phyloP scores from a whole-genome alignment of 2,329 filamentous ascomycete genomes.

The Apiospora sp. region DNA sequence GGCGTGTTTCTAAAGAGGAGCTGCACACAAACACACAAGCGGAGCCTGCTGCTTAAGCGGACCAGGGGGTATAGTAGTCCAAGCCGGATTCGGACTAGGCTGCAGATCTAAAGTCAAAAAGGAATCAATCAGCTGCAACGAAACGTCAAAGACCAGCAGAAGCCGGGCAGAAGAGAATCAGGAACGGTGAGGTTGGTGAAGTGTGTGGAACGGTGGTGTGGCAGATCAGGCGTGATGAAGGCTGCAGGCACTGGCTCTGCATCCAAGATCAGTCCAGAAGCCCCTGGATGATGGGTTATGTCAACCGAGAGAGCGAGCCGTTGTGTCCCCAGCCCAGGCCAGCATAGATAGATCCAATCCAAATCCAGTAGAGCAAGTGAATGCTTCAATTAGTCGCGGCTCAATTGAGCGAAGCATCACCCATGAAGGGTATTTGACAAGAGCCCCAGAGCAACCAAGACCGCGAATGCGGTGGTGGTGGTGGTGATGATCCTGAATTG shows the following conservation, averaged over 20 bases:
- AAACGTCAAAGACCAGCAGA: constrained; percentile 10
- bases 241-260: background rate
- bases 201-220: constrained; percentile 22
- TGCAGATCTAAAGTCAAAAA: constrained; percentile 27
- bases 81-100: constrained; percentile 26
- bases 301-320: background rate
- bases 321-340: background rate
- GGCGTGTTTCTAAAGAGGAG: constrained; percentile 8
- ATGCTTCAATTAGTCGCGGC: background rate
- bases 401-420: background rate
- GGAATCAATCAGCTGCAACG: constrained; percentile 28
- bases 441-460: background rate
- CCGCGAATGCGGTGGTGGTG: background rate
- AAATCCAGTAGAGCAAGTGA: background rate
- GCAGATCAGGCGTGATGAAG: background rate
- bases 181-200: constrained; percentile 23
- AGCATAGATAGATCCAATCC: background rate
- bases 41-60: constrained; percentile 8
- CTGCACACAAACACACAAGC: constrained; percentile 10
- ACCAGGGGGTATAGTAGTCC: background rate
- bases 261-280: background rate
- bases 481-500: background rate
- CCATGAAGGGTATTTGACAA: background rate
- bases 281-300: background rate
- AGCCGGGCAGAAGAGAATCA: constrained; percentile 7